These are phyloP conservation scores for Pseudopyricularia javanii DNA, from an alignment of 2,329 filamentous ascomycete genomes.

Conservation along the genomic window DNA sequence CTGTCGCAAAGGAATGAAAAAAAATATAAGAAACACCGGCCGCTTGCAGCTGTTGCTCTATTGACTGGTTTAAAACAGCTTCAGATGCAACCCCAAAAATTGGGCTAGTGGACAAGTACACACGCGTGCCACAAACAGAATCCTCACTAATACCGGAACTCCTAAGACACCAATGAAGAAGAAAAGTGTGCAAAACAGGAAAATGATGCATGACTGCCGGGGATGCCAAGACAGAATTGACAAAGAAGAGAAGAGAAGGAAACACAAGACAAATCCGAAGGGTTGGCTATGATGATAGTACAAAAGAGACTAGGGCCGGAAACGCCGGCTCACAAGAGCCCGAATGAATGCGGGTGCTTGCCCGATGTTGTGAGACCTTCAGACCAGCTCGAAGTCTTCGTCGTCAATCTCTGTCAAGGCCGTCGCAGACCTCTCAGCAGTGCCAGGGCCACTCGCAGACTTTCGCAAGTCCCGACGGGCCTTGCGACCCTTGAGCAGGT, in stretches of 20 bases:
- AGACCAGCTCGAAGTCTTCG: conserved; percentile 12
- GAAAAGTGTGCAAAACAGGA: neutral
- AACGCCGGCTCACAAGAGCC: neutral
- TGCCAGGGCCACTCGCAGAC: conserved; percentile 4
- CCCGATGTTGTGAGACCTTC: neutral
- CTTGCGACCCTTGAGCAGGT: conserved; percentile 29
- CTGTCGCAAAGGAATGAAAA: neutral
- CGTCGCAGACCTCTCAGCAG: neutral
- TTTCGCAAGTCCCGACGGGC: conserved; percentile 27
- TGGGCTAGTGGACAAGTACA: neutral
- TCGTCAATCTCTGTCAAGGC: conserved; percentile 5
- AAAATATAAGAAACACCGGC: neutral
- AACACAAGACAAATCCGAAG: neutral
- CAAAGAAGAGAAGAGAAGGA: neutral
- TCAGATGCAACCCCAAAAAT: neutral
- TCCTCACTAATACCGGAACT: neutral
- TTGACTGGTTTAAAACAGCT: neutral
- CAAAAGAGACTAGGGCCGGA: neutral
- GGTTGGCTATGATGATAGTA: neutral
- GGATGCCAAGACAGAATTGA: neutral
- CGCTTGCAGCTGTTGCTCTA: neutral
- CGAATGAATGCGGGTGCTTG: neutral
- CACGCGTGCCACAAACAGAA: neutral
- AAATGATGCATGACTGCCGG: neutral
- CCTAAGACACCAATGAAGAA: neutral